Base-by-base conservation (phyloP, 2,329 filamentous ascomycete genomes). In the Alternaria dauci region DNA sequence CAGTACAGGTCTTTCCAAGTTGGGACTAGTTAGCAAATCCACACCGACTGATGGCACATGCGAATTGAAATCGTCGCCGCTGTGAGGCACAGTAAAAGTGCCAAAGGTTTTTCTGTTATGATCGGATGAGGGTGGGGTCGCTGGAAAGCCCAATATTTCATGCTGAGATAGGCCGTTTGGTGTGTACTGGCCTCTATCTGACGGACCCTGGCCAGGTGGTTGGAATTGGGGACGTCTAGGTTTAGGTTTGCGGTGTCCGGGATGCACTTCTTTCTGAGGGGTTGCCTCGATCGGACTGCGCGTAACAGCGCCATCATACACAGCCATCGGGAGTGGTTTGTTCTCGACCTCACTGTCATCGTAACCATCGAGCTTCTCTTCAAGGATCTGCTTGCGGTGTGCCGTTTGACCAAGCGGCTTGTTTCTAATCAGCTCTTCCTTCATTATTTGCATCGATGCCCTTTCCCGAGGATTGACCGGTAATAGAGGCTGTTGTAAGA, bases 401-500 rank as follows among this genome's bases (percentile, higher is more conserved):
- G 43, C 11, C 8, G 43, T 47, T 2, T 47, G 43, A 8, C 43
- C 43, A 5, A 47, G 43, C 0, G 43, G 59, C 20, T 55, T 59
- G 12, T 18, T 53, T 5, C 47, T 52, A 26, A 55, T 59, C 25
- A 62, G 16, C 0, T 32, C n/a, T 14, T 39, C 34, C 30, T 56
- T 62, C 1, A 39, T 48, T 2, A 51, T 5, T 5, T 59, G 52
- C 52, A 56, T 59, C 3, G 56, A 56, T 3, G 28, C 56, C 34
- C 42, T 34, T 8, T 51, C 41, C 1, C 44, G 42, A 36, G 46
- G 52, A 16, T 55, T 36, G n/a, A 23, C 25, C 18, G 38, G 34
- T 8, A 47, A 5, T 7, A 43, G 32, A 14, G 26, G 41, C 16
- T 52, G 50, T 8, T 59, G 46, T 28, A 55, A 38, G 3, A 52